These are phyloP conservation scores for Phlyctochytrium planicorne DNA, from an alignment of 192 early-diverging fungal genomes.

Conservation along the genomic window DNA sequence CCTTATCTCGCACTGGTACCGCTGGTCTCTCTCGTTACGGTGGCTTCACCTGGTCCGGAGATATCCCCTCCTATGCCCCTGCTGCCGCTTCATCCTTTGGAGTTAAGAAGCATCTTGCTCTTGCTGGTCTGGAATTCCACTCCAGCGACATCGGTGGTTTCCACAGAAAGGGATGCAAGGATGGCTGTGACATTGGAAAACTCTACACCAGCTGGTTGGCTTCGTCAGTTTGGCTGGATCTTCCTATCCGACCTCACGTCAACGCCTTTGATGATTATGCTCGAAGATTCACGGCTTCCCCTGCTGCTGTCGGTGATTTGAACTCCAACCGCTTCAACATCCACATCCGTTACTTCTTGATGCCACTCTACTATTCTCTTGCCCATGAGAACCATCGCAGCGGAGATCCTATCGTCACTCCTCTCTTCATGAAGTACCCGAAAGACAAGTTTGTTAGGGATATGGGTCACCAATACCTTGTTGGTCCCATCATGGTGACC, in stretches of 20 bases:
- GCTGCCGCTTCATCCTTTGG: slow-evolving; percentile 13
- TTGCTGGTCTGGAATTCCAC: slow-evolving; percentile 18
- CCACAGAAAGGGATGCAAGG: slow-evolving; percentile 11
- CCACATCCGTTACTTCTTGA: slow-evolving; percentile 13
- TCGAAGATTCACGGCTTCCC: slow-evolving; percentile 1
- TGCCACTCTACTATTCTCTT: slow-evolving; percentile 20
- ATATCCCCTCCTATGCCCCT: slow-evolving; percentile 16
- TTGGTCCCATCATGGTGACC: slow-evolving; percentile 14
- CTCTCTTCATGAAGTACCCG: slow-evolving; percentile 21
- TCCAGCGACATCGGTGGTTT: slow-evolving; percentile 19
- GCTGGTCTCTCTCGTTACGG: slow-evolving; percentile 19
- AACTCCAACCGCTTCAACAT: slow-evolving; percentile 22
- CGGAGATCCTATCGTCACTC: slow-evolving; percentile 11
- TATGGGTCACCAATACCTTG: slow-evolving; percentile 15
- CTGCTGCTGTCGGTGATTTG: slow-evolving; percentile 14
- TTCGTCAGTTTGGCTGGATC: slow-evolving; percentile 19
- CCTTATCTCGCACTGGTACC: slow-evolving; percentile 8
- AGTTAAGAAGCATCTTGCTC: slow-evolving; percentile 12
- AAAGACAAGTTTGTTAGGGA: slow-evolving; percentile 11
- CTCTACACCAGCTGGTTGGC: slow-evolving; percentile 13
- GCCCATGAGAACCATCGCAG: slow-evolving; percentile 11
- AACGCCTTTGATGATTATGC: slow-evolving; percentile 4
- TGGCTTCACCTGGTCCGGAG: slow-evolving; percentile 17
- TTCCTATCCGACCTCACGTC: slow-evolving; percentile 18
- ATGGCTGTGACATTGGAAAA: background rate